phyloP scores from a whole-genome alignment of 1,139 yeast genomes.

The Geotrichum bryndzae region DNA sequence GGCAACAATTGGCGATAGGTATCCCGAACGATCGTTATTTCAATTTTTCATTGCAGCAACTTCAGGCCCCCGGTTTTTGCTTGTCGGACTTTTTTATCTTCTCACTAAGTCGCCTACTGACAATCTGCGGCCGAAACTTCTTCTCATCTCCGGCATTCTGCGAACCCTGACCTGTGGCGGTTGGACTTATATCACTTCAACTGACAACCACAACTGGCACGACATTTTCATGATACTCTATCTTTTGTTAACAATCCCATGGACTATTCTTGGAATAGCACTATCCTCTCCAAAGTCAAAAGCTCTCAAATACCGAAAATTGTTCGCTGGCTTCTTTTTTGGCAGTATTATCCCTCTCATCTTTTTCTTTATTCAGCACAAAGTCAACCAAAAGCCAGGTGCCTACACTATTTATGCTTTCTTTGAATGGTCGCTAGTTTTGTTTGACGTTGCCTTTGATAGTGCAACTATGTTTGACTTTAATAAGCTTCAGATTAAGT shows the following conservation, averaged over 20 bases:
- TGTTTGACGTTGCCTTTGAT: slow-evolving; percentile 80
- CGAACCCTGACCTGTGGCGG: slow-evolving; percentile 96
- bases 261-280: slow-evolving; percentile 64
- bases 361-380: slow-evolving; percentile 88
- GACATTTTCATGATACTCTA: slow-evolving; percentile 92
- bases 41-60: slow-evolving; percentile 60
- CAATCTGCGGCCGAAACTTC: slow-evolving; percentile 39
- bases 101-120: slow-evolving; percentile 35
- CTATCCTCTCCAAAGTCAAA: slow-evolving; percentile 46
- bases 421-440: slow-evolving; percentile 84
- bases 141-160: slow-evolving; percentile 55
- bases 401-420: slow-evolving; percentile 93
- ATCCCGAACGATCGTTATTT: slow-evolving; percentile 89
- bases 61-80: slow-evolving; percentile 66
- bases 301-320: slow-evolving; percentile 48
- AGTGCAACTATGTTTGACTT: slow-evolving; percentile 73
- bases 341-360: slow-evolving; percentile 69
- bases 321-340: slow-evolving; percentile 58
- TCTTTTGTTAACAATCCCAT: slow-evolving; percentile 82
- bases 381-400: slow-evolving; percentile 78
- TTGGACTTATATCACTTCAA: slow-evolving; percentile 96
- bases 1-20: slow-evolving; percentile 93
- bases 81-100: slow-evolving; percentile 57
- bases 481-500: slow-evolving; percentile 45
- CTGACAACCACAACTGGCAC: slow-evolving; percentile 95